Evolutionary conservation across 148 eudicot genomes (phyloP), one percentile per base, ranked within the genome.

Genomic region (Chenopodium suecicum): DNA sequence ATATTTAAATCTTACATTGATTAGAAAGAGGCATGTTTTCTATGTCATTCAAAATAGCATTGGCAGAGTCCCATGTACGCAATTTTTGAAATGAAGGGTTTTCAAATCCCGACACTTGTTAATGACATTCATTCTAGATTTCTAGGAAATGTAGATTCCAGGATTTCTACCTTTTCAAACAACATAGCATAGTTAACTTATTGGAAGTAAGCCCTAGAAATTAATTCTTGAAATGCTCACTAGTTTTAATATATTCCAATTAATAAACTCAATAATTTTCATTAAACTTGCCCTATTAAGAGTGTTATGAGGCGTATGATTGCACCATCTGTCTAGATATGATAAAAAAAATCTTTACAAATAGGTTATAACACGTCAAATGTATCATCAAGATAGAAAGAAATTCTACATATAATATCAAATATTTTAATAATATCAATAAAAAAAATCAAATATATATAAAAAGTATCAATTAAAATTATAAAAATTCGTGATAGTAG

Each of bases 221-320:
- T 64, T 64, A 64, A 64, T 64, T 64, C 29, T 22, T 31, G 68
- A 64, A 64, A 64, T 64, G 68, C 68, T 64, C 68, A 64, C n/a
- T 64, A 64, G 25, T 64, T 64, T 64, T 27, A 64, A 9, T 25
- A 13, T 23, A 64, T 22, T 22, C 25, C 11, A 64, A 64, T 22
- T 27, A 64, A 64, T 64, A 25, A 27, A 64, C 29, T 64, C 68
- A 64, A 64, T 11, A 64, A 64, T 23, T 64, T 64, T 12, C n/a
- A 64, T 64, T 23, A 64, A 64, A 64, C 68, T 64, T 64, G 25
- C 68, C 68, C 68, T 64, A 23, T 64, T n/a, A 11, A 64, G 29
- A 0, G 44, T 41, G 44, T 41, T 41, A 41, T 41, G 44, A 41
- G 44, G 44, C 44, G 7, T 41, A 41, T 41, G 44, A 41, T 41